Conservation (phyloP, 176 grass and related monocot genomes). For the Hordeum marinum region DNA sequence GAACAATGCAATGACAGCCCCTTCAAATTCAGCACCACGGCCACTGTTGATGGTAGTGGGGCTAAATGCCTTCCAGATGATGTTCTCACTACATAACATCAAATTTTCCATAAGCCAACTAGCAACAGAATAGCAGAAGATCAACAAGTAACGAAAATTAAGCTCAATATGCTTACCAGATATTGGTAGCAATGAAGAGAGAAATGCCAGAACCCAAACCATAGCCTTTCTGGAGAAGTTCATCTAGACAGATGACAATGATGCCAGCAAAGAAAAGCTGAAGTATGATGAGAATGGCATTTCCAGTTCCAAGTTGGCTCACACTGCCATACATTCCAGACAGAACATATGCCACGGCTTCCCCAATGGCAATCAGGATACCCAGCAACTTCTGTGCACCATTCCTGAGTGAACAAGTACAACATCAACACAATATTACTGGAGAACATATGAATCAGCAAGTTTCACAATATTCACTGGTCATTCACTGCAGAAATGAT, state of each 20-base stretch:
- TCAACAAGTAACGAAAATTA: background rate
- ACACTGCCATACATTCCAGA: slow-evolving; percentile 96
- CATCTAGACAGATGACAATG: slow-evolving; percentile 93
- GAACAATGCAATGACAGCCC: slow-evolving; percentile 90
- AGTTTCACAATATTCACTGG: background rate
- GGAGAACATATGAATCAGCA: background rate
- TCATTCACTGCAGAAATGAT: background rate
- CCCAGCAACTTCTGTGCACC: slow-evolving; percentile 90
- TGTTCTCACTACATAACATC: slow-evolving; percentile 57
- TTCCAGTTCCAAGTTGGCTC: slow-evolving; percentile 90
- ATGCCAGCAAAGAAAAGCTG: slow-evolving; percentile 99
- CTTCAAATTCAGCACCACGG: slow-evolving; percentile 95
- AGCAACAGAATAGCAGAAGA: slow-evolving; percentile 5
- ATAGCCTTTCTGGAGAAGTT: slow-evolving; percentile 95
- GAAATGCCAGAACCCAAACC: slow-evolving; percentile 94
- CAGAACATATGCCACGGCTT: slow-evolving; percentile 89
- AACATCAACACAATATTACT: background rate
- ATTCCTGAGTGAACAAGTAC: slow-evolving; percentile 51
- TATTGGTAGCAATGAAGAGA: slow-evolving; percentile 94
- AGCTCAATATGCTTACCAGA: slow-evolving; percentile 47
- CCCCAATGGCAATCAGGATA: slow-evolving; percentile 82
- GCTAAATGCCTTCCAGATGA: slow-evolving; percentile 99
- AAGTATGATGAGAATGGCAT: slow-evolving; percentile 95
- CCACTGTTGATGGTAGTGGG: slow-evolving; percentile 94
- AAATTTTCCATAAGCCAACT: background rate